Conservation (phyloP, 768 basidiomycete genomes). For the Podaxis rugospora region DNA sequence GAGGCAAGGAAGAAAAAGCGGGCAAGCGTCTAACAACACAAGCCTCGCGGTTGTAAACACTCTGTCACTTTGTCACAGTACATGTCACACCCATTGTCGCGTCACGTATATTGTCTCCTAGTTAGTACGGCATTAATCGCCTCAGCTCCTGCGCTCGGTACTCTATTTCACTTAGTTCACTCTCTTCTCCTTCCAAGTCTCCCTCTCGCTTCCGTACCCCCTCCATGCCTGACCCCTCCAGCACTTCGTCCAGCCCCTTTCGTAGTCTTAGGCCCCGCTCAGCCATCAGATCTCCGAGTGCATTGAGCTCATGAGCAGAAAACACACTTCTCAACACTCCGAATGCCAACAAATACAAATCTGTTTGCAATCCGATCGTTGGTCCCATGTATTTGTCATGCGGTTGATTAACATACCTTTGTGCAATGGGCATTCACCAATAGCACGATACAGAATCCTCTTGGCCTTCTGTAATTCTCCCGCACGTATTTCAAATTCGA, state of each 20-base stretch:
- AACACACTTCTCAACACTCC: constrained; percentile 65
- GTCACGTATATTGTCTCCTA: not conserved
- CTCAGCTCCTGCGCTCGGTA: constrained; percentile 53
- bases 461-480: constrained; percentile 61
- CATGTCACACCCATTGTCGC: not conserved
- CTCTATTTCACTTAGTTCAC: constrained; percentile 67
- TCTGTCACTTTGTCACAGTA: constrained; percentile 18
- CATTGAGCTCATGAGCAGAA: constrained; percentile 51
- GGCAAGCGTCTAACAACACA: not conserved
- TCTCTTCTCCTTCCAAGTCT: constrained; percentile 37
- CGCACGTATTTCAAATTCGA: constrained; percentile 72
- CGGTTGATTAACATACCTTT: constrained; percentile 53
- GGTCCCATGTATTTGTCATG: not conserved
- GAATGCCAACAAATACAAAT: constrained; percentile 76
- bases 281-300: constrained; percentile 68
- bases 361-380: constrained; percentile 29
- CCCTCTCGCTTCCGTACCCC: constrained; percentile 25
- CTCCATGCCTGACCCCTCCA: constrained; percentile 33
- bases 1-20: constrained; percentile 10
- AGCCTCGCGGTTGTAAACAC: constrained; percentile 25
- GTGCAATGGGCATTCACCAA: constrained; percentile 67
- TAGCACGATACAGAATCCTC: constrained; percentile 66
- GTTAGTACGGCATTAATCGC: constrained; percentile 61
- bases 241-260: constrained; percentile 52
- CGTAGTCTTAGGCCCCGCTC: constrained; percentile 69